Evolutionary conservation across 2,329 filamentous ascomycete genomes (phyloP).

Genomic region (Epichloe elymi): DNA sequence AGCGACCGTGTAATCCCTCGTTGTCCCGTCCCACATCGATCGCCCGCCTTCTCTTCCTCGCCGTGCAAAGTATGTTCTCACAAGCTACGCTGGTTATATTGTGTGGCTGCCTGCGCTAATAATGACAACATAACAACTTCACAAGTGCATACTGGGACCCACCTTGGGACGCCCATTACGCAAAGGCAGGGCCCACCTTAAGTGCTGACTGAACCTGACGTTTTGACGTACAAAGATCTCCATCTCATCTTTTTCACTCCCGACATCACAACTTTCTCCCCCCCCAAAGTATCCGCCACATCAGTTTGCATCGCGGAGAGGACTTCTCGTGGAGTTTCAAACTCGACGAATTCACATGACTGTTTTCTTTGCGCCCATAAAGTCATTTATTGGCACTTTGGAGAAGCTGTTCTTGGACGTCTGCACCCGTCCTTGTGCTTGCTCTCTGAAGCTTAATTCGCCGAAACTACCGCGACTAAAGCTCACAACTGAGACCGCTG

Average conservation of each 20-base stretch:
- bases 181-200: slow-evolving; percentile 26
- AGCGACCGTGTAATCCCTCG: too few relatives aligned
- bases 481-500: slow-evolving; percentile 2
- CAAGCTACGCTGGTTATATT: too few relatives aligned
- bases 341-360: too few relatives aligned
- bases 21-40: too few relatives aligned
- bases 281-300: slow-evolving; percentile 4
- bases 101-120: too few relatives aligned
- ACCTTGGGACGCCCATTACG: slow-evolving; percentile 19
- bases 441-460: slow-evolving; percentile 7
- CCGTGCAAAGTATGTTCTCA: too few relatives aligned
- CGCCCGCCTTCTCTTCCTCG: too few relatives aligned
- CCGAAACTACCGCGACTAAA: not conserved
- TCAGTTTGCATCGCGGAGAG: slow-evolving; percentile 3
- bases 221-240: slow-evolving; percentile 17
- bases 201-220: slow-evolving; percentile 23
- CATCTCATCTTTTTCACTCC: slow-evolving; percentile 10
- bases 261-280: slow-evolving; percentile 12
- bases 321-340: not conserved
- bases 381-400: slow-evolving; percentile 1
- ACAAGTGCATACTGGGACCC: not conserved
- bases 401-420: slow-evolving; percentile 23
- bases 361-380: not conserved
- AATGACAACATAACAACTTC: not conserved
- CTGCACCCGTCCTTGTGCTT: slow-evolving; percentile 27